Base-by-base conservation (phyloP, 305 asterid genomes). In the Solanum chacoense region DNA sequence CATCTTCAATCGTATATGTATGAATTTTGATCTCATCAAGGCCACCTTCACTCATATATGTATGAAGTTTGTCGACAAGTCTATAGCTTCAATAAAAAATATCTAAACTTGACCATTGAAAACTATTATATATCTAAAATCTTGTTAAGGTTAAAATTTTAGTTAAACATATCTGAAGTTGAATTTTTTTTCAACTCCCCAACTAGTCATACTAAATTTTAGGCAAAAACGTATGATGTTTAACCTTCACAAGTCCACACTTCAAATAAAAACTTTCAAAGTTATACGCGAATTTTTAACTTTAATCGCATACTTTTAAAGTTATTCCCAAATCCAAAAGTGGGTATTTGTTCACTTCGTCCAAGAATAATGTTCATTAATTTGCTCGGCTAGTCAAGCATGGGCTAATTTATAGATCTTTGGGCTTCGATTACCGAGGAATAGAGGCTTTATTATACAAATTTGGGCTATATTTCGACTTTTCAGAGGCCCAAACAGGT, bases 141-240 rank as follows among this genome's bases (percentile, higher is more conserved):
- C 14, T 63, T 4, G 0, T 65, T 0, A n/a, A 4, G 29, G 7
- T 65, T 7, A 65, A 22, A n/a, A 9, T 65, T 65, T 65, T 1
- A 65, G 7, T n/a, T 10, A 65, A 65, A 65, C 24, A 0, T 8
- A n/a, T 10, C 0, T n/a, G 0, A 9, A 65, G 0, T n/a, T 65
- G 12, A 0, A 55, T 18, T 10, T 1, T n/a, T 65, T n/a, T 8
- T 10, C 29, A 9, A 65, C 1, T 65, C 28, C 1, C 12, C 7
- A 65, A 0, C 29, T 65, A 65, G 73, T 65, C 72, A 65, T 10
- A n/a, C 7, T n/a, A 65, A 63, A 22, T n/a, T 9, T 9, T n/a
- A 65, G 14, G 12, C 0, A 65, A 9, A 63, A n/a, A 4, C 0
- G 2, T n/a, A 0, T n/a, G 0, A 65, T 65, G 14, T 65, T n/a